phyloP scores from a whole-genome alignment of 805 yeast genomes.

The Candida chauliodis region DNA sequence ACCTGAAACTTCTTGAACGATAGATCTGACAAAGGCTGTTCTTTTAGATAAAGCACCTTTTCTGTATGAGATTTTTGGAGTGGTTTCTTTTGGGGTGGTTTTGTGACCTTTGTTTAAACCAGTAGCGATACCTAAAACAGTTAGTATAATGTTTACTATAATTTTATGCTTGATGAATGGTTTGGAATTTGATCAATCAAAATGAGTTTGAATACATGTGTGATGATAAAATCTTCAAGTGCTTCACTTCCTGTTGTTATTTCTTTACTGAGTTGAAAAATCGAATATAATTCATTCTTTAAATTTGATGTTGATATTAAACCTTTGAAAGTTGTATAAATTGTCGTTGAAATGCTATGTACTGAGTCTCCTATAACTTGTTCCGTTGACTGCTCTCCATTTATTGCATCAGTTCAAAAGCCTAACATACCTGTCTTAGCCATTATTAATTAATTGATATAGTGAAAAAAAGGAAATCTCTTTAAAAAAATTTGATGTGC shows the following conservation, averaged over 20 bases:
- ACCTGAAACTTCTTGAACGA: conserved; percentile 97
- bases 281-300: too few species aligned
- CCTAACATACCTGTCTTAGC: conserved; percentile 62
- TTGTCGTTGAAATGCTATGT: not conserved
- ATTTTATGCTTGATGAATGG: too few species aligned
- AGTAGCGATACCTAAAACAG: conserved; percentile 77
- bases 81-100: conserved; percentile 77
- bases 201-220: too few species aligned
- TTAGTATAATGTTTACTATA: too few species aligned
- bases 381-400: too few species aligned
- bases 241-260: too few species aligned
- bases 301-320: too few species aligned
- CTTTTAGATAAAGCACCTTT: conserved; percentile 96
- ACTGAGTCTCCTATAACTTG: too few species aligned
- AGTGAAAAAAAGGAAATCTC: not conserved
- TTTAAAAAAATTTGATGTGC: conserved; percentile 9
- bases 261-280: too few species aligned
- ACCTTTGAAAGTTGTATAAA: too few species aligned
- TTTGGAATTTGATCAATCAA: too few species aligned
- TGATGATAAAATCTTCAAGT: too few species aligned
- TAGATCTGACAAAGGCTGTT: conserved; percentile 90
- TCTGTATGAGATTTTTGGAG: conserved; percentile 80
- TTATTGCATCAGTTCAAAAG: not conserved
- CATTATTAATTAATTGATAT: conserved; percentile 38
- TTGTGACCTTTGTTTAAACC: conserved; percentile 99